phyloP scores from a whole-genome alignment of 495 filamentous ascomycete genomes.

The Penicillium arizonense region DNA sequence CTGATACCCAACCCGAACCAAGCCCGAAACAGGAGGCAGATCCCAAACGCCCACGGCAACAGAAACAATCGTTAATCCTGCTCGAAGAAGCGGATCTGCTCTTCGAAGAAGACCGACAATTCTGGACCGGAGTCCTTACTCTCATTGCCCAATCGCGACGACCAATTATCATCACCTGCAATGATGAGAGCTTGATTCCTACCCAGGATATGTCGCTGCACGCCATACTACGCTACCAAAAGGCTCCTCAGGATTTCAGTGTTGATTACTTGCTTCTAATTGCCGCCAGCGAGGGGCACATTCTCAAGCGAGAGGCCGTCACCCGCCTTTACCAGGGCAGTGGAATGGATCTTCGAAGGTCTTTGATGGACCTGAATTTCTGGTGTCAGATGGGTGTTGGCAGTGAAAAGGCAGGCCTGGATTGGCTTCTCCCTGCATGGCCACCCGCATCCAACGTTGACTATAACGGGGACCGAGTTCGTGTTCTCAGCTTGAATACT shows the following conservation, averaged over 20 bases:
- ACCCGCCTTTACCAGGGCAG: conserved; percentile 66
- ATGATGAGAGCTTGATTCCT: conserved; percentile 76
- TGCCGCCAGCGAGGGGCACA: conserved; percentile 88
- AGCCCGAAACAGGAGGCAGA: conserved; percentile 17
- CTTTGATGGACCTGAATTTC: conserved; percentile 85
- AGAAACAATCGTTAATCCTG: conserved; percentile 93
- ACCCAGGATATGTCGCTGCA: conserved; percentile 68
- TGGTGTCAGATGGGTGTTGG: conserved; percentile 97
- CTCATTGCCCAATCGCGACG: conserved; percentile 82
- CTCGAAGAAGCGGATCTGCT: conserved; percentile 93
- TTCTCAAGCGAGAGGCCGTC: conserved; percentile 65
- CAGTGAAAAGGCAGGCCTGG: conserved; percentile 80
- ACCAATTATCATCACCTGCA: conserved; percentile 94
- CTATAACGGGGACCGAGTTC: conserved; percentile 58
- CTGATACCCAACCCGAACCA: conserved; percentile 14
- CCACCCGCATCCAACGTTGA: conserved; percentile 68
- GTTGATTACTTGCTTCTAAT: conserved; percentile 79
- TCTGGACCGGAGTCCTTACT: conserved; percentile 79
- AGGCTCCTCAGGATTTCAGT: conserved; percentile 65
- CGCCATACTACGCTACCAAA: conserved; percentile 79
- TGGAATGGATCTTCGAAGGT: conserved; percentile 69
- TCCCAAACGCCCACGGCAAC: conserved; percentile 50
- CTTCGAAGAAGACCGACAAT: conserved; percentile 92
- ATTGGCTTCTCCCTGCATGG: conserved; percentile 81
- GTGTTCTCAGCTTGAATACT: conserved; percentile 82